Evolutionary conservation across 225 moss, liverwort and hornwort genomes (phyloP).

Genomic region (Polytrichum commune): DNA sequence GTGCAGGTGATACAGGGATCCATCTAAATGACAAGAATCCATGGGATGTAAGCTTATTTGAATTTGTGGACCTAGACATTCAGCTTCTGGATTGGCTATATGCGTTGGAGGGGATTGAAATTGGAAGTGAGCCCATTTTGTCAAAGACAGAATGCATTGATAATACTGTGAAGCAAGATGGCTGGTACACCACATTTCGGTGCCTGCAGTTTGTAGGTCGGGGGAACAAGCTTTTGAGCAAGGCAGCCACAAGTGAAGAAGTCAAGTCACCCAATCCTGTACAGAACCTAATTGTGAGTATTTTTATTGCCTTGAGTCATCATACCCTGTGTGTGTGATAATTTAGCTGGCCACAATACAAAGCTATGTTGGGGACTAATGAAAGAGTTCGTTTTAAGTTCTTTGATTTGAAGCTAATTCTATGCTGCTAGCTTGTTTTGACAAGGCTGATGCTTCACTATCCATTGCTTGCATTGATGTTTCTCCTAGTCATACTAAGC

Average conservation of each 20-base stretch:
- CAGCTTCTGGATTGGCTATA: constrained; percentile 97
- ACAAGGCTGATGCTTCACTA: too few relatives aligned
- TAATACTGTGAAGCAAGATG: constrained; percentile 34
- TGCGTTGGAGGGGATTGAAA: constrained; percentile 73
- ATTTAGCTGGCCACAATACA: too few relatives aligned
- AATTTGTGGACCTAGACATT: constrained; percentile 76
- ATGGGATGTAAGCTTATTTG: constrained; percentile 69
- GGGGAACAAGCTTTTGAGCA: constrained; percentile 36
- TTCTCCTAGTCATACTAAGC: background rate
- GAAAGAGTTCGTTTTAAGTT: too few relatives aligned
- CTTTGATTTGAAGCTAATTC: too few relatives aligned
- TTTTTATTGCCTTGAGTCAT: background rate
- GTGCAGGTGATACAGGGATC: constrained; percentile 37
- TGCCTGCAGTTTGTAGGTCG: constrained; percentile 62
- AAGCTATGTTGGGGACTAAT: too few relatives aligned
- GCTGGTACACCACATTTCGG: constrained; percentile 89
- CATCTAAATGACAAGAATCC: constrained; percentile 29
- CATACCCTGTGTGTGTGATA: background rate
- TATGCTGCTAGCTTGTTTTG: too few relatives aligned
- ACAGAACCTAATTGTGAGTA: constrained; percentile 78
- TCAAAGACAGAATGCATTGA: constrained; percentile 16
- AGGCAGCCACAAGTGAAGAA: constrained; percentile 12
- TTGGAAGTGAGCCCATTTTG: constrained; percentile 19
- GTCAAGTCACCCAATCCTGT: constrained; percentile 22
- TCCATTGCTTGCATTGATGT: background rate